Conservation (phyloP, 2,329 filamentous ascomycete genomes). For the Fusarium sulawesiense region DNA sequence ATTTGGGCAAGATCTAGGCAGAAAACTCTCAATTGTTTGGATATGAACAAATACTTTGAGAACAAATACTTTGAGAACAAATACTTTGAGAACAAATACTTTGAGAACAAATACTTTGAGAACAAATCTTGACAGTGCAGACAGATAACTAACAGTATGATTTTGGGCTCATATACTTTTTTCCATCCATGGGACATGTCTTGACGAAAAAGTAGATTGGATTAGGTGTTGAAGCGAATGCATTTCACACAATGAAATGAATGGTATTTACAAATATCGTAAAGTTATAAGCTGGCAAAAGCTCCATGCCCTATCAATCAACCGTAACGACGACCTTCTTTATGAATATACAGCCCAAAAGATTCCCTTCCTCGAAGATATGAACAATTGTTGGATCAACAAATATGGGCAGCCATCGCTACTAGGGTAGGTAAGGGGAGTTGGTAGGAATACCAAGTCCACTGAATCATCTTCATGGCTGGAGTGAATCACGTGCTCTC, state of each 20-base stretch:
- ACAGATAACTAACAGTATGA: neutral
- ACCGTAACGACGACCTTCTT: neutral
- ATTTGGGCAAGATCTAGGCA: constrained; percentile 26
- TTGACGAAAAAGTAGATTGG: neutral
- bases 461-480: constrained; percentile 20
- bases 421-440: neutral
- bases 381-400: neutral
- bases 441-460: neutral
- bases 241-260: neutral
- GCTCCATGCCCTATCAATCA: neutral
- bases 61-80: neutral
- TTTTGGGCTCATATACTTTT: neutral
- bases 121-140: neutral
- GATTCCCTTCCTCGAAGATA: neutral
- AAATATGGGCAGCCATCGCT: neutral
- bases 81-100: neutral
- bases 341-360: neutral
- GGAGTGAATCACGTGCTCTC: constrained; percentile 44
- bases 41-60: neutral
- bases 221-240: neutral
- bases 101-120: neutral
- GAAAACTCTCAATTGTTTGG: constrained; percentile 3
- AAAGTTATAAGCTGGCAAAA: neutral
- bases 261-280: neutral
- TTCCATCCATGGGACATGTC: neutral